These are phyloP conservation scores for Backusella tuberculispora DNA, from an alignment of 192 early-diverging fungal species.

Conservation along the genomic window DNA sequence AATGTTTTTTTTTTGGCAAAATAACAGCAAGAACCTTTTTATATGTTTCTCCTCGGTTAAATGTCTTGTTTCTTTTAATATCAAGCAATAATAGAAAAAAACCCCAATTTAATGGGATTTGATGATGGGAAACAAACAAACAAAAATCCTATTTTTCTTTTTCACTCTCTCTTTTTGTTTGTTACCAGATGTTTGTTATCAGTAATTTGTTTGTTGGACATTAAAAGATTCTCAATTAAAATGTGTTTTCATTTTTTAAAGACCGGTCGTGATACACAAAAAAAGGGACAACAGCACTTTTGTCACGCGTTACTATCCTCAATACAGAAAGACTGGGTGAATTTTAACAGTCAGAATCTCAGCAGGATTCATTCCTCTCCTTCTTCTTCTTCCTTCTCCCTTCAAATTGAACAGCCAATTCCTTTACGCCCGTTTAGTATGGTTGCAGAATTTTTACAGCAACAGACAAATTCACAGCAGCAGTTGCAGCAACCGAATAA, in stretches of 20 bases:
- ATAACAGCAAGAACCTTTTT: background rate
- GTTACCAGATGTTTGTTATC: background rate
- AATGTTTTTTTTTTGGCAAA: background rate
- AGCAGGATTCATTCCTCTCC: background rate
- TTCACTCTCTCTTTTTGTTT: background rate
- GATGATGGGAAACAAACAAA: background rate
- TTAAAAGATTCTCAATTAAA: background rate
- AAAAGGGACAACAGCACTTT: slow-evolving; percentile 8
- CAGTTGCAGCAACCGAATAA: background rate
- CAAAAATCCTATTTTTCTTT: too few species aligned
- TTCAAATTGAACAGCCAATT: slow-evolving; percentile 11
- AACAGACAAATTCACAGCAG: slow-evolving; percentile 13
- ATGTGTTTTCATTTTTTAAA: slow-evolving; percentile 6
- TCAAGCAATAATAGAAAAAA: background rate
- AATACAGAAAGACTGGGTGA: slow-evolving; percentile 10
- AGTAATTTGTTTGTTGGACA: background rate
- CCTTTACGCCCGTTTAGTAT: background rate
- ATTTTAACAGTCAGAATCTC: background rate
- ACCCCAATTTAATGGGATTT: background rate
- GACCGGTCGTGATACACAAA: background rate
- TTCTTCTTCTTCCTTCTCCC: slow-evolving; percentile 3
- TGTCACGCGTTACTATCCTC: slow-evolving; percentile 23
- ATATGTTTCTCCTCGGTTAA: slow-evolving; percentile 7
- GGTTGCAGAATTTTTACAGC: slow-evolving; percentile 12
- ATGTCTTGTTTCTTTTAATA: background rate